phyloP scores from a whole-genome alignment of 140 eudicot genomes.

The Erigeron philadelphicus region DNA sequence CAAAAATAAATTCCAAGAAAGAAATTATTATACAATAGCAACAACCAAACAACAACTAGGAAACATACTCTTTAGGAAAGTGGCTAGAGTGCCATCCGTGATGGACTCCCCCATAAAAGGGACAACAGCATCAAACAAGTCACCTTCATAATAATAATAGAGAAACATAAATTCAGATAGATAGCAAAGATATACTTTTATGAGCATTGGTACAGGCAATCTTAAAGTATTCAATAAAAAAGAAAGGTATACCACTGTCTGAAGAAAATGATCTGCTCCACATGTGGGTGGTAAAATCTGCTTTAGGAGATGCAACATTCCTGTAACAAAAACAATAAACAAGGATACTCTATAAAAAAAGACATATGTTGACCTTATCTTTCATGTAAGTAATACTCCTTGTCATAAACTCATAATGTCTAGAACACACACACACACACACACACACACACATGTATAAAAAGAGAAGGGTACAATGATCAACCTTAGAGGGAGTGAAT shows the following conservation, averaged over 20 bases:
- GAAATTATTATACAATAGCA: neutral
- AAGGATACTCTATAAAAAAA: neutral
- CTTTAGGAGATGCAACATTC: neutral
- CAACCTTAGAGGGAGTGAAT: neutral
- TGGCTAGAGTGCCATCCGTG: constrained; percentile 56
- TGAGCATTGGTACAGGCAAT: neutral
- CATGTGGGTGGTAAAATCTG: neutral
- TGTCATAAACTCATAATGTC: neutral
- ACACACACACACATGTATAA: neutral
- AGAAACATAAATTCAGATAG: neutral
- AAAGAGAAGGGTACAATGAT: neutral
- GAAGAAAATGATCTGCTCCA: neutral
- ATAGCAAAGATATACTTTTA: neutral
- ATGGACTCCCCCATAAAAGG: constrained; percentile 67
- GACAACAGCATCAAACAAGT: constrained; percentile 57
- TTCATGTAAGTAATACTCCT: neutral
- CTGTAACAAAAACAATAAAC: neutral
- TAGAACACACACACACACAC: neutral
- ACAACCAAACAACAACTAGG: neutral
- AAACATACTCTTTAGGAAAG: constrained; percentile 51
- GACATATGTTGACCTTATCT: neutral
- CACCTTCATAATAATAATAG: constrained; percentile 36
- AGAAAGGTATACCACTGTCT: neutral
- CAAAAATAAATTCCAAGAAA: neutral
- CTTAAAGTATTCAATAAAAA: neutral